phyloP scores from a whole-genome alignment of 768 basidiomycete species.

The Lentinula boryana region DNA sequence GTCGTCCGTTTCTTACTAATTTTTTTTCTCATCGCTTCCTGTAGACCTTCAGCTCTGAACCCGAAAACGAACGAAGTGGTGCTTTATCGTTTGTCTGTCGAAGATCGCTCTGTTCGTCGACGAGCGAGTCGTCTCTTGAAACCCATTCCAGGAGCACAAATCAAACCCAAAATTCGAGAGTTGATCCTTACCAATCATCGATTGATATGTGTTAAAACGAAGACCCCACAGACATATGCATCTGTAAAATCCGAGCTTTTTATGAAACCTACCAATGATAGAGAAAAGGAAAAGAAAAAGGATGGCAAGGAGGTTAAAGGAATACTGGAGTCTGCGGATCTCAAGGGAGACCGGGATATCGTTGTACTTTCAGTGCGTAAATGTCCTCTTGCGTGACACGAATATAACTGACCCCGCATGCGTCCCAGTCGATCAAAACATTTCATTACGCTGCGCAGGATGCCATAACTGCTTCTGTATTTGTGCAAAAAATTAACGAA shows the following conservation, averaged over 20 bases:
- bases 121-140: slow-evolving; percentile 53
- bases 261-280: slow-evolving; percentile 22
- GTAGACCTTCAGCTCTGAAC: slow-evolving; percentile 28
- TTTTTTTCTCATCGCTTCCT: background rate
- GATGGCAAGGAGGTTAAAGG: slow-evolving; percentile 41
- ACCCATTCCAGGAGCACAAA: slow-evolving; percentile 41
- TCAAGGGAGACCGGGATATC: slow-evolving; percentile 54
- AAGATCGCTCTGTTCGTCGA: slow-evolving; percentile 45
- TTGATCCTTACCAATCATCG: slow-evolving; percentile 52
- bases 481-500: slow-evolving; percentile 35
- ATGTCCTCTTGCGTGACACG: background rate
- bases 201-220: slow-evolving; percentile 50
- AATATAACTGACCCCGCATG: background rate
- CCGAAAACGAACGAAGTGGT: slow-evolving; percentile 38
- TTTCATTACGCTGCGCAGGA: slow-evolving; percentile 37
- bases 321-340: slow-evolving; percentile 40
- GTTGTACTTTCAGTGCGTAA: slow-evolving; percentile 52
- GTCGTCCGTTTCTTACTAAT: background rate
- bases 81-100: slow-evolving; percentile 47
- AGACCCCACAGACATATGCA: slow-evolving; percentile 25
- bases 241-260: slow-evolving; percentile 48
- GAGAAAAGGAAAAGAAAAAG: slow-evolving; percentile 29
- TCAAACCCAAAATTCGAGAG: slow-evolving; percentile 46
- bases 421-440: slow-evolving; percentile 38
- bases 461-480: slow-evolving; percentile 23